These are phyloP conservation scores for Dendrobium chrysotoxum DNA, from an alignment of 106 monocot genomes.

Conservation along the genomic window DNA sequence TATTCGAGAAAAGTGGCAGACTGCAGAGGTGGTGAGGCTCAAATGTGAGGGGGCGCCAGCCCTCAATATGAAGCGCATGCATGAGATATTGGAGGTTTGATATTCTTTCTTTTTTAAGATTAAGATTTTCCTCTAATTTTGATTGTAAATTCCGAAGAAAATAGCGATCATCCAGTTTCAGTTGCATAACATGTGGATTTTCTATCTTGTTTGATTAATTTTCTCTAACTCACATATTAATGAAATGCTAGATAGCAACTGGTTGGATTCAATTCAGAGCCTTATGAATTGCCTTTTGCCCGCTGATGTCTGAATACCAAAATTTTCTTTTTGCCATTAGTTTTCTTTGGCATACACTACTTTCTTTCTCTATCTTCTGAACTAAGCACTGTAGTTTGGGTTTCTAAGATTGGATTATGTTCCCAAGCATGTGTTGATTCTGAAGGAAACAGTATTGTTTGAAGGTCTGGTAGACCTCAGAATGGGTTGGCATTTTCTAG, in stretches of 20 bases:
- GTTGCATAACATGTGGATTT: neutral
- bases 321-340: too few relatives aligned
- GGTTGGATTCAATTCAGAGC: too few relatives aligned
- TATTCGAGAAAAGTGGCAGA: constrained; percentile 77
- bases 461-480: too few relatives aligned
- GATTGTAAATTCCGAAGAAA: neutral
- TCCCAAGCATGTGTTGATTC: neutral
- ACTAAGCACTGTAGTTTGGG: neutral
- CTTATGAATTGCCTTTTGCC: too few relatives aligned
- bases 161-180: neutral
- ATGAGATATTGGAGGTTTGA: constrained; percentile 83
- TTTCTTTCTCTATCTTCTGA: neutral
- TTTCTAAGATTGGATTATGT: neutral
- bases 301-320: too few relatives aligned
- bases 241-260: too few relatives aligned
- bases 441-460: too few relatives aligned
- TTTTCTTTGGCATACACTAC: too few relatives aligned
- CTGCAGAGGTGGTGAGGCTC: constrained; percentile 80
- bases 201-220: neutral
- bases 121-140: neutral
- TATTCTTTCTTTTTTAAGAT: neutral
- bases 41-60: constrained; percentile 80
- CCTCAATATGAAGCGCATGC: constrained; percentile 88
- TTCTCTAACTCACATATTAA: too few relatives aligned
- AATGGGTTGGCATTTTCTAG: neutral